Base-by-base conservation (phyloP, 176 grass and related monocot genomes). In the Chloris gayana region DNA sequence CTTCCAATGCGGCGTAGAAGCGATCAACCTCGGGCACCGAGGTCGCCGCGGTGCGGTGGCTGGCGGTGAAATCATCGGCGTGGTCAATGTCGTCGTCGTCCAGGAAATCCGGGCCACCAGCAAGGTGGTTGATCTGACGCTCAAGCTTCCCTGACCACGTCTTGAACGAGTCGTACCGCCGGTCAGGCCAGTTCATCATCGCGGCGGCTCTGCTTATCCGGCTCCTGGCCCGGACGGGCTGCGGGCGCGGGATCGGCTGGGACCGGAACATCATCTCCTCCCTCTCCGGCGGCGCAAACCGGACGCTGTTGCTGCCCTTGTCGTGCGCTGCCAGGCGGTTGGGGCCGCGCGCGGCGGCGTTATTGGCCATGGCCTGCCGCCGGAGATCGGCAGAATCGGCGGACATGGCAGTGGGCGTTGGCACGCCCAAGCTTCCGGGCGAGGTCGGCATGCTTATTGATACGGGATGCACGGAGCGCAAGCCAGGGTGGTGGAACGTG, bases 361-460 rank as follows among this genome's bases (percentile, higher is more conserved):
- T 67, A 5, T 56, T 67, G 7, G 73, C 54, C 22, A 25, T 50
- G 64, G 79, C 70, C 24, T 83, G 75, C 44, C 61, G 21, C 51
- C 30, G 44, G 32, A 63, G 64, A 42, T 72, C 82, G 46, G 22
- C 75, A 18, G 69, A 60, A 45, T 85, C 63, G 12, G n/a, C 26
- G n/a, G 57, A 9, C 77, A 3, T 2, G n/a, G 47, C 14, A 2
- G 24, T 38, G 4, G 66, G 29, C 6, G 39, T 35, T 21, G 68
- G 32, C 15, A 12, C 18, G 39, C 70, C 45, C 14, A 81, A 84
- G 50, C 82, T 84, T 13, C 75, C 83, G 10, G 91, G 89, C 53
- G 94, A 92, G 9, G 80, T 44, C 33, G 95, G 95, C 87, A 97
- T 77, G 85, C 91, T 97, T 29, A 93, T 84, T 27, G 91, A 97